Conservation (phyloP, 768 basidiomycete genomes). For the Exsudoporus frostii region DNA sequence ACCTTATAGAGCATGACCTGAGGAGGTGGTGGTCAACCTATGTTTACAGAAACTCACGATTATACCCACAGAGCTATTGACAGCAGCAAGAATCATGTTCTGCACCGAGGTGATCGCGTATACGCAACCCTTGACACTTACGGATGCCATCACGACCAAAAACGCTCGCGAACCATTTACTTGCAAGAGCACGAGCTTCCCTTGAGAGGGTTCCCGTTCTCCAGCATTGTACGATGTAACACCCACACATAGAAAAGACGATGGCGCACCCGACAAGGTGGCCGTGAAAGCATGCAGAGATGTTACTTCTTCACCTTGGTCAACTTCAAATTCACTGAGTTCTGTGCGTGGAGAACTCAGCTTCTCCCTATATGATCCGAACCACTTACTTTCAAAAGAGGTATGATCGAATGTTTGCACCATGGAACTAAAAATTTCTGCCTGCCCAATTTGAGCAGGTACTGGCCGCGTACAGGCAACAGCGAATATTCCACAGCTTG, state of each 20-base stretch:
- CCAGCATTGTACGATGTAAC: constrained; percentile 39
- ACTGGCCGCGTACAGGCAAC: constrained; percentile 57
- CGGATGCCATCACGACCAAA: constrained; percentile 38
- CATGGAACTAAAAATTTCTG: constrained; percentile 45
- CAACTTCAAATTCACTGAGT: constrained; percentile 30
- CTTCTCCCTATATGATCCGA: background rate
- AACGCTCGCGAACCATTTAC: constrained; percentile 24
- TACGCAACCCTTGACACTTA: constrained; percentile 60
- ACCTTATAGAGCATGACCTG: constrained; percentile 50
- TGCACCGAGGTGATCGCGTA: constrained; percentile 55
- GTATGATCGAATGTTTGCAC: constrained; percentile 67
- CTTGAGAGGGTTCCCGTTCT: constrained; percentile 51
- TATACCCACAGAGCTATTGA: constrained; percentile 69
- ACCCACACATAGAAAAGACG: constrained; percentile 50
- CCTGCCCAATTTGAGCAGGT: constrained; percentile 53
- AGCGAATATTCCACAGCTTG: constrained; percentile 54
- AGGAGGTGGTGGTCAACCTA: background rate
- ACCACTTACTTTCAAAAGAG: constrained; percentile 56
- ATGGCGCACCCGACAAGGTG: constrained; percentile 28
- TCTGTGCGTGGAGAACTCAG: constrained; percentile 15
- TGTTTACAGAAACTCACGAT: background rate
- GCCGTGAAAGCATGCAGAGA: constrained; percentile 40
- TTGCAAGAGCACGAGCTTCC: constrained; percentile 59
- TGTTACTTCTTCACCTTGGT: constrained; percentile 60
- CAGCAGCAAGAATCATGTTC: constrained; percentile 59